Evolutionary conservation across 1,284 basidiomycete genomes (phyloP).

Genomic region (Moesziomyces antarcticus): DNA sequence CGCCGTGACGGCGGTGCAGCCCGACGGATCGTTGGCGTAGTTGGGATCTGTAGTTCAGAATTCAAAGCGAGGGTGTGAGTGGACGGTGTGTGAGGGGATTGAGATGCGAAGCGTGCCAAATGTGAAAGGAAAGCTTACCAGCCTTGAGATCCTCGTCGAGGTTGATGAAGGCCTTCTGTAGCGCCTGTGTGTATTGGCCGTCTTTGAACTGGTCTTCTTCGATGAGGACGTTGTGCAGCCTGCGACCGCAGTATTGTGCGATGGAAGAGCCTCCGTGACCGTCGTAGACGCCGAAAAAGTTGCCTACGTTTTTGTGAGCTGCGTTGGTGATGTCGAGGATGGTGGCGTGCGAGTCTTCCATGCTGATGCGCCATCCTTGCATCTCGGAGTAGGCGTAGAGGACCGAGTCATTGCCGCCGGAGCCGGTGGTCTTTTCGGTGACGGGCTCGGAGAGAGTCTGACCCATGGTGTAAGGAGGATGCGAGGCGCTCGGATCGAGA

Average conservation of each 20-base stretch:
- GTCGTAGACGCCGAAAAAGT: conserved; percentile 96
- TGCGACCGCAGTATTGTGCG: conserved; percentile 88
- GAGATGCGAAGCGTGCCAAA: not conserved
- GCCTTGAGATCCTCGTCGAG: conserved; percentile 93
- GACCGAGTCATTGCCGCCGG: conserved; percentile 81
- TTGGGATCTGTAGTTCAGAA: conserved; percentile 73
- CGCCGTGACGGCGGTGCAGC: conserved; percentile 93
- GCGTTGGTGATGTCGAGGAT: conserved; percentile 71
- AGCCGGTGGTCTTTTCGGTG: conserved; percentile 81
- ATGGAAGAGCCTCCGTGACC: conserved; percentile 94
- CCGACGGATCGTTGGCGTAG: conserved; percentile 90
- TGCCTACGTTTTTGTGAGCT: conserved; percentile 66
- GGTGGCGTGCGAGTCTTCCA: conserved; percentile 97
- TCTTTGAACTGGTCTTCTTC: conserved; percentile 79
- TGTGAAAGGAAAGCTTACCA: conserved; percentile 70
- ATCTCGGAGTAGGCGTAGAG: conserved; percentile 90
- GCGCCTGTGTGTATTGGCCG: conserved; percentile 78
- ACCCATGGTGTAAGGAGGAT: conserved; percentile 64
- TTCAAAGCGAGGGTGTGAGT: conserved; percentile 64
- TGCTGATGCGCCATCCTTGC: conserved; percentile 99
- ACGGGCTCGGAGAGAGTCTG: conserved; percentile 73
- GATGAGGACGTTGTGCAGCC: conserved; percentile 84
- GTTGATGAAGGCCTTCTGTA: conserved; percentile 90
- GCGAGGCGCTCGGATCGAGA: conserved; percentile 6
- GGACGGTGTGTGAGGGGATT: too few relatives aligned